Evolutionary conservation across 306 rosid species (phyloP), one percentile per base, ranked within the genome.

Genomic region (Rubus idaeus): DNA sequence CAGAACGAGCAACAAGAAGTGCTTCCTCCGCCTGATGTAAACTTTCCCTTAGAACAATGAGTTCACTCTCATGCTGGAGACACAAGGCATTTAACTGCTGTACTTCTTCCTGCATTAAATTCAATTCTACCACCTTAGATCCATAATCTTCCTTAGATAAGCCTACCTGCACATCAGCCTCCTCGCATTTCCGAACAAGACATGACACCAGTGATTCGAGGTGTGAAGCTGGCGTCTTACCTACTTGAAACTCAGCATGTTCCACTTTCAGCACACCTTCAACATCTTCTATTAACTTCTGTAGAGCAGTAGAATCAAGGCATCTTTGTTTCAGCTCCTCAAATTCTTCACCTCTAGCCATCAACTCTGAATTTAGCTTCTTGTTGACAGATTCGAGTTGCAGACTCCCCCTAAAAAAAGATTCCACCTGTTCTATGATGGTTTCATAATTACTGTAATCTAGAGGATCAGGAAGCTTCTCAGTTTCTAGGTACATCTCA

Each of bases 61-160:
- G 86, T 84, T 91, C 94, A 67, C 84, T 84, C 88, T 87, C 98
- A 81, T 84, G 90, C 91, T 89, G 91, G 77, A 88, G 75, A 77
- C 61, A 67, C 61, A 78, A 74, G 53, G 84, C 86, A 53, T 86
- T 89, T 74, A 85, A 79, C 60, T 69, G 82, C 75, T 80, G 79
- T 56, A 87, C 77, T 64, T 88, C 90, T 82, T 83, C 89, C 79
- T 87, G 87, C 87, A 91, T 23, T 81, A 84, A 88, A 70, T 79
- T 82, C 84, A 87, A 78, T 81, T 90, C 86, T 70, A 75, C 73
- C 86, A 75, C 83, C 77, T 60, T 83, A 35, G 89, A 84, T 70
- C 81, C 87, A 77, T n/a, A 81, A 63, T 82, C 86, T 77, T 88
- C 89, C 78, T 82, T 83, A 66, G 87, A 79, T 49, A 78, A 80